Percentiles rank a stretch among this genome's conserved stretches.
These are phyloP conservation scores for Penicillium canariense DNA, from an alignment of 495 filamentous ascomycete genomes.

Conservation along the genomic window DNA sequence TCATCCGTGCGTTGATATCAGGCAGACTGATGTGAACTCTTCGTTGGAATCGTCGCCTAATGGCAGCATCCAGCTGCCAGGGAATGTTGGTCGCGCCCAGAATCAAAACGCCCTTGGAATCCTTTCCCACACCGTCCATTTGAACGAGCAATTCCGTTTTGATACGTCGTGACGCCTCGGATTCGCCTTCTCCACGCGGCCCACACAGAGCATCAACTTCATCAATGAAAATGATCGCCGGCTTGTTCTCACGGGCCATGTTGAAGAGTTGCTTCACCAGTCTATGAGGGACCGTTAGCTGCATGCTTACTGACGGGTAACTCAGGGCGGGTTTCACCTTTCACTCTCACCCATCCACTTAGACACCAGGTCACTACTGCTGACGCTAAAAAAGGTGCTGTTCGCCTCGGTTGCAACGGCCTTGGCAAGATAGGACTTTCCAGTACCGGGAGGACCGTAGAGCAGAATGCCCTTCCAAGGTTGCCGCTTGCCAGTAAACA, in stretches of 20 bases:
- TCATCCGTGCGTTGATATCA: conserved; percentile 82
- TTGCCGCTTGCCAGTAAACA: conserved; percentile 95
- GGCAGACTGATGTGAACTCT: conserved; percentile 93
- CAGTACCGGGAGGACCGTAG: conserved; percentile 94
- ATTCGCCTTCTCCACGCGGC: conserved; percentile 94
- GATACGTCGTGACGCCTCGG: conserved; percentile 93
- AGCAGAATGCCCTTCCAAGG: conserved; percentile 98
- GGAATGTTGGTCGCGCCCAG: conserved; percentile 98
- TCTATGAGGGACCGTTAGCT: conserved; percentile 45
- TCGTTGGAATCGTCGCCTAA: conserved; percentile 92
- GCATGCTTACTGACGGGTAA: background rate
- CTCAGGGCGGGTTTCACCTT: conserved; percentile 53
- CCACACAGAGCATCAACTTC: conserved; percentile 98
- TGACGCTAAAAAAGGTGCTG: conserved; percentile 99
- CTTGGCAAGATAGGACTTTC: conserved; percentile 95
- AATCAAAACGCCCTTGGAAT: conserved; percentile 89
- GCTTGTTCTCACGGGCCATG: conserved; percentile 97
- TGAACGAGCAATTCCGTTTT: conserved; percentile 98
- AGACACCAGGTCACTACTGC: conserved; percentile 91
- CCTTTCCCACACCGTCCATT: conserved; percentile 98
- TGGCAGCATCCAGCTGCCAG: conserved; percentile 98
- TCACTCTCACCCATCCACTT: conserved; percentile 99
- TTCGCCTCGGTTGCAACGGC: conserved; percentile 98
- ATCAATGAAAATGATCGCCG: conserved; percentile 99
- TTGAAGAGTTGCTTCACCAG: conserved; percentile 96